Evolutionary conservation across 345 rosid species (phyloP).

Genomic region (Eucalyptus fibrosa): DNA sequence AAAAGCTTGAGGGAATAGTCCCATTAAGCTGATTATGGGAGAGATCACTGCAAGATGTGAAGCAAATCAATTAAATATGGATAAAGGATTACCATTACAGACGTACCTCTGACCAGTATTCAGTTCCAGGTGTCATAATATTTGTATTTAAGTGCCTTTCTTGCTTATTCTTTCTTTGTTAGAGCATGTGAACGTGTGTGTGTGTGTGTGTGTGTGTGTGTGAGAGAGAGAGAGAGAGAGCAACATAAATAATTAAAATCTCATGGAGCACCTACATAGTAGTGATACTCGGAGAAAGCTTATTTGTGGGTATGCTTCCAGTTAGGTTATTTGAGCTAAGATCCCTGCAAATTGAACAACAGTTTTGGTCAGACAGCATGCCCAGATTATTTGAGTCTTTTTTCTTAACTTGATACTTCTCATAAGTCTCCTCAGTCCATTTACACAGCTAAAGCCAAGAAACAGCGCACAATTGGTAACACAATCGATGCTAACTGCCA

Average conservation of each 20-base stretch:
- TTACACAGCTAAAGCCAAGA: not conserved
- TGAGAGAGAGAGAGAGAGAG: not conserved
- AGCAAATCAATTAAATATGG: not conserved
- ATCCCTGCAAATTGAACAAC: conserved; percentile 33
- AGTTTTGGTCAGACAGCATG: not conserved
- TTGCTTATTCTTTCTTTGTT: not conserved
- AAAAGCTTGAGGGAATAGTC: conserved; percentile 35
- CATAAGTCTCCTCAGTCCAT: not conserved
- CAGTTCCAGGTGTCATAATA: not conserved
- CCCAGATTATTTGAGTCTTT: not conserved
- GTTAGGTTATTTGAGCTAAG: conserved; percentile 68
- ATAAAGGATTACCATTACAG: not conserved
- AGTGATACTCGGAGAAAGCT: conserved; percentile 55
- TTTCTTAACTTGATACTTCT: not conserved
- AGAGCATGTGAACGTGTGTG: not conserved
- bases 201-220: no score
- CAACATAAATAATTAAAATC: not conserved
- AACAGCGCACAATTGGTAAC: not conserved
- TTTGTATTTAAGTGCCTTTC: not conserved
- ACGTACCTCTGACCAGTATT: not conserved
- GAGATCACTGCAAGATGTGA: conserved; percentile 27
- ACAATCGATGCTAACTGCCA: not conserved
- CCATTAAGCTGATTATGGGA: conserved; percentile 41
- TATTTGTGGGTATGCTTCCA: conserved; percentile 59
- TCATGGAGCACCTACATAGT: conserved; percentile 47